Evolutionary conservation across 371 early-diverging fungal species (phyloP), one percentile per base, ranked within the genome.

Genomic region (Lichtheimia hyalospora): DNA sequence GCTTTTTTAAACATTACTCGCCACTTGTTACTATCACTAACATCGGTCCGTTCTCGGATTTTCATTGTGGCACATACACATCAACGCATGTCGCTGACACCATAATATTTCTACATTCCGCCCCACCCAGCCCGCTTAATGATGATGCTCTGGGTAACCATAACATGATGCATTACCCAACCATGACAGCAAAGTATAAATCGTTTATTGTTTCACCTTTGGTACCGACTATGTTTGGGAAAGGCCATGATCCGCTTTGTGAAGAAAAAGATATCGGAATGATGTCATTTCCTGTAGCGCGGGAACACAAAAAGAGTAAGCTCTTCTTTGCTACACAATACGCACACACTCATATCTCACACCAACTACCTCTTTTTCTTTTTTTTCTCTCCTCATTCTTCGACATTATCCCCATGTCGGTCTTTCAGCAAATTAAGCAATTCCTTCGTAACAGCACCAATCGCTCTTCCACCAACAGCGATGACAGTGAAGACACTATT

Each of bases 391-490:
- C 24, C 24, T 14, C 18, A 5, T n/a, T 18, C 46, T 24, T 2
- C 57, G 8, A 15, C 55, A 39, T 55, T 42, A 5, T 55, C 18
- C n/a, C 57, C 42, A 41, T 51, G 58, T 50, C 58, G 13, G 60
- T 60, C 6, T 49, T 60, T 40, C 39, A 52, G 6, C 62, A 61
- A 55, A 46, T 61, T 3, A 61, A 61, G 41, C 54, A 61, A 49
- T 55, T 61, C 40, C 49, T 61, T 41, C 62, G 62, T 2, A 46
- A 18, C 14, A 39, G 61, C 21, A 39, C 55, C 14, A 55, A 55
- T 49, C 49, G 48, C 3, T 49, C 55, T 5, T 49, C 55, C 0
- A 24, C 28, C 12, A 25, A 8, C 16, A 52, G 53, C 18, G 58
- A 55, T 25, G 24, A 14, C 16, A 20, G 20, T n/a, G 56, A 44